Evolutionary conservation across 805 yeast species (phyloP).

Genomic region (Tetrapisispora iriomotensis): DNA sequence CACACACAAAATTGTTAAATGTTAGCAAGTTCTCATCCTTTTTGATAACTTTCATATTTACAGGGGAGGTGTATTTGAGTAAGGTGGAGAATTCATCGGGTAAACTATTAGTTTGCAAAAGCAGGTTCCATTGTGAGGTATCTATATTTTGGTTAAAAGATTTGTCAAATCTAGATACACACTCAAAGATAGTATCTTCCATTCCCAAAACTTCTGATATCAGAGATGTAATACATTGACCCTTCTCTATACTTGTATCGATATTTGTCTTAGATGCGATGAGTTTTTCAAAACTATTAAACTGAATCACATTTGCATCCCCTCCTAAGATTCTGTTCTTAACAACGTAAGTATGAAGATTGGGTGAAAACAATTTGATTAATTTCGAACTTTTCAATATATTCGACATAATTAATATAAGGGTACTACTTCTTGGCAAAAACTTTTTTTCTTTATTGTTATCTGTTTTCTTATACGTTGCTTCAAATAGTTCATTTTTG

Average conservation of each 20-base stretch:
- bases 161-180: too few relatives aligned
- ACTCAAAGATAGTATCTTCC: too few relatives aligned
- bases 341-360: conserved; percentile 3
- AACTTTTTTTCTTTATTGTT: background rate
- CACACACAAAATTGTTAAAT: background rate
- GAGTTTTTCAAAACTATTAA: background rate
- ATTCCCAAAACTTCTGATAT: too few relatives aligned
- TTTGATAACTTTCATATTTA: background rate
- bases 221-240: too few relatives aligned
- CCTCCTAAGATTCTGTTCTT: conserved; percentile 1
- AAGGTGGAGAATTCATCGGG: background rate
- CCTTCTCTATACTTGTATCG: too few relatives aligned
- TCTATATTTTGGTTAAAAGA: too few relatives aligned
- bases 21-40: background rate
- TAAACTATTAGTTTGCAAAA: background rate
- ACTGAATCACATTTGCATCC: background rate
- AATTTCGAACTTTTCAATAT: conserved; percentile 10
- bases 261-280: too few relatives aligned
- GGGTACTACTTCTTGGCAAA: conserved; percentile 7
- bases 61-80: background rate
- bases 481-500: conserved; percentile 4
- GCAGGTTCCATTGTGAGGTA: background rate
- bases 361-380: conserved; percentile 15
- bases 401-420: conserved; percentile 7
- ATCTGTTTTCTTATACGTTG: too few relatives aligned